Percentiles rank a stretch among this genome's conserved stretches.
phyloP scores from a whole-genome alignment of 2,329 filamentous ascomycete genomes.

The Paracorniculantispora psalliotae region DNA sequence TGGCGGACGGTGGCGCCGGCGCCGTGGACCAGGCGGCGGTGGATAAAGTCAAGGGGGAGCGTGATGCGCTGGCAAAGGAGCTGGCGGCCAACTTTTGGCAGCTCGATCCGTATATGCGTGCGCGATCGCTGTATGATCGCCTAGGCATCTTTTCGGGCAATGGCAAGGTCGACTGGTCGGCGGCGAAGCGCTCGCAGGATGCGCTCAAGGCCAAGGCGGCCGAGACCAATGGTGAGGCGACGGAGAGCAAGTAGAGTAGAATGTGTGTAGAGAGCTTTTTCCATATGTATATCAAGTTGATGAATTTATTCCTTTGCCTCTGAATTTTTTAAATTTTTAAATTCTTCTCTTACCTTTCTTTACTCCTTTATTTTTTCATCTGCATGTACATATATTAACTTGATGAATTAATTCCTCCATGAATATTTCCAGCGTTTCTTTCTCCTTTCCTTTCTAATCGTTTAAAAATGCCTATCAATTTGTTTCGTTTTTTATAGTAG shows the following conservation, averaged over 20 bases:
- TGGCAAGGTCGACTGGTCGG: slow-evolving; percentile 62
- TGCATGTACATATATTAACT: no score
- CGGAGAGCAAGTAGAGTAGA: no score
- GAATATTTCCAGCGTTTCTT: no score
- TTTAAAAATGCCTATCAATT: no score
- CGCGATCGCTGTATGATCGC: slow-evolving; percentile 74
- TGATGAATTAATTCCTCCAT: no score
- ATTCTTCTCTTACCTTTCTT: no score
- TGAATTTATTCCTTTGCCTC: no score
- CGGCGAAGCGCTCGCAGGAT: slow-evolving; percentile 28
- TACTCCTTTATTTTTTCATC: no score
- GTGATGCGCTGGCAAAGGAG: slow-evolving; percentile 53
- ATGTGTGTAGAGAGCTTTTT: background rate
- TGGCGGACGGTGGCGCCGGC: no score
- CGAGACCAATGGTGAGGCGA: background rate
- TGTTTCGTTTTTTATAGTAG: no score
- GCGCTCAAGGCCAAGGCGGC: slow-evolving; percentile 7
- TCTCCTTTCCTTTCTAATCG: background rate
- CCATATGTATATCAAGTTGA: no score
- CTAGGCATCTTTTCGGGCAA: slow-evolving; percentile 60
- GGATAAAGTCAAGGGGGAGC: slow-evolving; percentile 44
- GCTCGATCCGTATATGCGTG: slow-evolving; percentile 75
- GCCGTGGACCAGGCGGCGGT: slow-evolving; percentile 35
- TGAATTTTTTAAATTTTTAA: no score
- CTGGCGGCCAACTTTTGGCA: slow-evolving; percentile 74